Evolutionary conservation across 352 stramenopile genomes (phyloP), one percentile per base, ranked within the genome.

Genomic region (Pythium dissotocum): DNA sequence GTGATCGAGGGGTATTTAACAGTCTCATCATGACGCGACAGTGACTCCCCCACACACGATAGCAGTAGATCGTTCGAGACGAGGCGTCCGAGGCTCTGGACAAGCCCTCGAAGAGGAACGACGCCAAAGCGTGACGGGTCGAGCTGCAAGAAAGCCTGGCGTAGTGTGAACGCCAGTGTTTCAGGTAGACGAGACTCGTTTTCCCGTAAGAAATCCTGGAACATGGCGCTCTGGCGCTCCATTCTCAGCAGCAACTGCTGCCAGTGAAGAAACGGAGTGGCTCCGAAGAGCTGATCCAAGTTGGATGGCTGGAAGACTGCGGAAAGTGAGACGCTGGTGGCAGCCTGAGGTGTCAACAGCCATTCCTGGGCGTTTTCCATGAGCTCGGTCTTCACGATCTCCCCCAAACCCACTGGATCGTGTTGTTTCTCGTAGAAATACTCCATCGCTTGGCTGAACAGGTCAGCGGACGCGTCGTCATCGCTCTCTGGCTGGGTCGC

Each of bases 201-300:
- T 0, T 76, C 61, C 0, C 57, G 65, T 16, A 86, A 18, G 51
- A 85, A 79, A 4, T 75, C 62, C 42, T 80, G 72, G 18, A 88
- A 74, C 14, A 74, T 18, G 32, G 73, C 32, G 35, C 71, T 86
- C 1, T 68, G 32, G 0, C 49, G 65, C 61, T 89, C 83, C 21
- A 91, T 64, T 32, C 69, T 68, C 10, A 86, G 56, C 4, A 91
- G 30, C n/a, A 91, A 46, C 36, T 87, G 72, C 67, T 91, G 83
- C 83, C 83, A 91, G 46, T 91, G 83, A 6, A 88, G 21, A 21
- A 62, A 68, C 28, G 73, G 72, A 40, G 68, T 53, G 2, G 67
- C 53, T 21, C 63, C 73, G 40, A 88, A 82, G 1, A 74, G 18
- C 1, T 33, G n/a, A 2, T 42, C 21, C 4, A 74, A 48, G 35